A percentile compares a stretch with the other conserved stretches of the same genome.
Conservation (phyloP, 768 basidiomycete genomes). For the Pholiota microspora region DNA sequence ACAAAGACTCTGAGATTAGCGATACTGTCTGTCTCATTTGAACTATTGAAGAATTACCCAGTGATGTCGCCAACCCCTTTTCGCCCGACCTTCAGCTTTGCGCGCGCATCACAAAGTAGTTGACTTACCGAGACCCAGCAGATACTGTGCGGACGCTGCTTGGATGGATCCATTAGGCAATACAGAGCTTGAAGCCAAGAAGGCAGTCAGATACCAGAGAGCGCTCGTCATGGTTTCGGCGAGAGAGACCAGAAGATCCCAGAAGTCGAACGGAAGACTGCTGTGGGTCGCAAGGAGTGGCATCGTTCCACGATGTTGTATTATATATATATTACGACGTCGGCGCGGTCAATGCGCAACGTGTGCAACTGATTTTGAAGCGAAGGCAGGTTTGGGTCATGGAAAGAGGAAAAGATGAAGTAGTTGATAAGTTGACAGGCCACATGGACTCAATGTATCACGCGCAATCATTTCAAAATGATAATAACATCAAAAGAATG, state of each 20-base stretch:
- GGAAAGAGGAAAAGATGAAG: conserved; percentile 1
- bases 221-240: conserved; percentile 36
- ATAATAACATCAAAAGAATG: neutral
- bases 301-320: conserved; percentile 20
- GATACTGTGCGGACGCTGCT: conserved; percentile 41
- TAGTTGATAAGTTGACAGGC: neutral
- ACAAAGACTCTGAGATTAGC: conserved; percentile 2
- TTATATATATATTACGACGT: conserved; percentile 7
- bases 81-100: neutral
- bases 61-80: conserved; percentile 73
- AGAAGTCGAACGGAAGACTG: conserved; percentile 34
- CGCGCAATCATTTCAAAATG: neutral
- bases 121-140: conserved; percentile 56
- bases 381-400: neutral
- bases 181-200: conserved; percentile 35
- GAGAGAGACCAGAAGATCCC: conserved; percentile 33
- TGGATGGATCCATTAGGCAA: conserved; percentile 28
- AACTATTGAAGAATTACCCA: conserved; percentile 39
- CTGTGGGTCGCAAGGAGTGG: conserved; percentile 32
- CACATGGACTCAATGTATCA: neutral
- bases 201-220: conserved; percentile 42
- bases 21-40: conserved; percentile 6
- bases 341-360: neutral
- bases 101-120: conserved; percentile 29
- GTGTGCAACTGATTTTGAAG: neutral